These are phyloP conservation scores for Zygosaccharomyces sapae DNA, from an alignment of 1,139 yeast genomes.

Conservation along the genomic window DNA sequence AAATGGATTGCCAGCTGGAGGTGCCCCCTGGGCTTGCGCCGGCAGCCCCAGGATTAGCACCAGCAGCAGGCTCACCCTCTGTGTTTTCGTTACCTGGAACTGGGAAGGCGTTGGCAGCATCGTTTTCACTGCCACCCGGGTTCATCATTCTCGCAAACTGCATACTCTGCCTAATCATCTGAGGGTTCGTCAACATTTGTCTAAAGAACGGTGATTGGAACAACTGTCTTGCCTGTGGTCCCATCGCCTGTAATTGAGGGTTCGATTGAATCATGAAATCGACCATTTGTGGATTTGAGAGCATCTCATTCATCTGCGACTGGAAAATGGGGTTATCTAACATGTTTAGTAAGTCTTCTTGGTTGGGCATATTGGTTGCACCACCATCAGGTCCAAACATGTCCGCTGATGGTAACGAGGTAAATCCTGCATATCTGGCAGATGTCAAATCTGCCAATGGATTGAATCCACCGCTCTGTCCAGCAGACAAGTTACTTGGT, in stretches of 20 bases:
- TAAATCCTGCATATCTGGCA: conserved; percentile 89
- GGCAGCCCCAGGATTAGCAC: conserved; percentile 13
- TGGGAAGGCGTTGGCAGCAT: conserved; percentile 33
- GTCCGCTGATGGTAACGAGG: conserved; percentile 77
- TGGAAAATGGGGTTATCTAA: conserved; percentile 78
- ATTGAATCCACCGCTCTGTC: conserved; percentile 76
- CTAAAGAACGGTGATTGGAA: conserved; percentile 80
- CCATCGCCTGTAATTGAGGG: conserved; percentile 81
- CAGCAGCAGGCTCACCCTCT: conserved; percentile 15
- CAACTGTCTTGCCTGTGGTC: conserved; percentile 84
- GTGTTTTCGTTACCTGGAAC: conserved; percentile 36
- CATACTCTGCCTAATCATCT: conserved; percentile 78
- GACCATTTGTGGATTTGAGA: conserved; percentile 74
- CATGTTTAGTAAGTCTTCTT: conserved; percentile 68
- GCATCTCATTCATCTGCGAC: conserved; percentile 75
- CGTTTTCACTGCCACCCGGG: conserved; percentile 41
- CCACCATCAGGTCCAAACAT: conserved; percentile 98
- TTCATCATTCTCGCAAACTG: conserved; percentile 54
- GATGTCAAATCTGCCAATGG: conserved; percentile 91
- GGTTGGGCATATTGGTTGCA: conserved; percentile 61
- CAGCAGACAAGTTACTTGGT: conserved; percentile 79
- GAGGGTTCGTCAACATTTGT: conserved; percentile 82
- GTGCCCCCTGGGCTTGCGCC: conserved; percentile 3
- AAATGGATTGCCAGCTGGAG: conserved; percentile 48
- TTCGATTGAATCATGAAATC: conserved; percentile 78